Evolutionary conservation across 2,329 filamentous ascomycete species (phyloP).

Genomic region (Periconia macrospinosa): DNA sequence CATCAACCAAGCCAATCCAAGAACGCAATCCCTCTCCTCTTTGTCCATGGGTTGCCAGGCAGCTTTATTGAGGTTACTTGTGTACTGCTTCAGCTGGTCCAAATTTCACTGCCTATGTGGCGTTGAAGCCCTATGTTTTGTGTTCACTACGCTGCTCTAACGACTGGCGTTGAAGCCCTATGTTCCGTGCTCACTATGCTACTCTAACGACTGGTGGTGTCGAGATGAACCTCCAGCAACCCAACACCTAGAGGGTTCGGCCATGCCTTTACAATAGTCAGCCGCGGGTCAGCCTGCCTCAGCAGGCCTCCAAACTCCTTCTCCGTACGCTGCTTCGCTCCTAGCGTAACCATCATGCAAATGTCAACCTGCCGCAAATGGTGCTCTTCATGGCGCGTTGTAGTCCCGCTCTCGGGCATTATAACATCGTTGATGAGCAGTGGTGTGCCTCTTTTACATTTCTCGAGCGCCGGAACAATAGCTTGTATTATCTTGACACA

Average conservation of each 20-base stretch:
- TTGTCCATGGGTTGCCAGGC: constrained; percentile 71
- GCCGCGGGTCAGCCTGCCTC: not conserved
- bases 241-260: too few relatives aligned
- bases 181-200: too few relatives aligned
- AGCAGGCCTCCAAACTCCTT: not conserved
- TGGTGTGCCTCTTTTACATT: constrained; percentile 22
- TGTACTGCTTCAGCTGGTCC: constrained; percentile 53
- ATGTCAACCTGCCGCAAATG: constrained; percentile 34
- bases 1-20: constrained; percentile 56
- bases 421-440: constrained; percentile 39
- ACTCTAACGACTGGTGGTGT: too few relatives aligned
- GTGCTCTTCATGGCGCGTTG: constrained; percentile 25
- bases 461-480: constrained; percentile 38
- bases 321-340: constrained; percentile 21
- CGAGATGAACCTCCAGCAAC: too few relatives aligned
- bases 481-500: constrained; percentile 37
- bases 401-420: constrained; percentile 24
- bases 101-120: too few relatives aligned
- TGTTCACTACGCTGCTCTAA: too few relatives aligned
- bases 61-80: constrained; percentile 69
- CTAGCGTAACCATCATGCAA: constrained; percentile 27
- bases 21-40: constrained; percentile 65
- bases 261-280: not conserved
- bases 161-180: too few relatives aligned
- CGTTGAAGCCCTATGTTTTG: too few relatives aligned